Base-by-base conservation (phyloP, 164 flowering plant genomes). In the Buxus sempervirens region DNA sequence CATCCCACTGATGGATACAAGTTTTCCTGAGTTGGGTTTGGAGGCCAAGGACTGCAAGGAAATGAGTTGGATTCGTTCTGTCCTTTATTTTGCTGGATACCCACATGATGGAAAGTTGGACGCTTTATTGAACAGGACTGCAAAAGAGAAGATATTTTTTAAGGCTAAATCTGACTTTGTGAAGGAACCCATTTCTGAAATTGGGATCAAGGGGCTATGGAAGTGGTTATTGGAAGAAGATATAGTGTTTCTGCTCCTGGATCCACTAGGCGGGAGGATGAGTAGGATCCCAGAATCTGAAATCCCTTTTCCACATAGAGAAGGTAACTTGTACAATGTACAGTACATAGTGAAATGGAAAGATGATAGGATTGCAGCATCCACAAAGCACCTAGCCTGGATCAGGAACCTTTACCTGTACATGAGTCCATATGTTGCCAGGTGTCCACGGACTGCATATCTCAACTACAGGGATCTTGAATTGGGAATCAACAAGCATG, bases 1-100 rank as follows among this genome's bases (percentile, higher is more conserved):
- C 6, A 27, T 81, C 1, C 53, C 66, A 6, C 4, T 77, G 64
- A 76, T 80, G 78, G 13, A 75, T 14, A 49, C 55, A 18, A 69
- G 45, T 6, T 80, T 84, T 28, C 87, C 87, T 6, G 83, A 82
- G 23, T 41, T 82, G 54, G 78, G 82, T 3, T 58, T 84, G 58
- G 9, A 8, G 49, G 23, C 36, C 12, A 24, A 68, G 24, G 68
- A 83, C 48, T 81, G 84, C 65, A 21, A 0, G 1, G 81, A 81
- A 57, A 81, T 77, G 81, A 71, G 67, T 48, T 83, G 86, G 86
- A 65, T 79, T 8, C 56, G 78, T 19, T 79, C 86, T 0, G 60
- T 55, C 21, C 65, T 79, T 0, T 79, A 65, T 48, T 65, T 72
- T 16, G 77, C 65, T 14, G 77, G 77, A 16, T 67, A 48, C 60